These are phyloP conservation scores for Phytopythium ostracodes DNA, from an alignment of 352 stramenopile genomes.

Conservation along the genomic window DNA sequence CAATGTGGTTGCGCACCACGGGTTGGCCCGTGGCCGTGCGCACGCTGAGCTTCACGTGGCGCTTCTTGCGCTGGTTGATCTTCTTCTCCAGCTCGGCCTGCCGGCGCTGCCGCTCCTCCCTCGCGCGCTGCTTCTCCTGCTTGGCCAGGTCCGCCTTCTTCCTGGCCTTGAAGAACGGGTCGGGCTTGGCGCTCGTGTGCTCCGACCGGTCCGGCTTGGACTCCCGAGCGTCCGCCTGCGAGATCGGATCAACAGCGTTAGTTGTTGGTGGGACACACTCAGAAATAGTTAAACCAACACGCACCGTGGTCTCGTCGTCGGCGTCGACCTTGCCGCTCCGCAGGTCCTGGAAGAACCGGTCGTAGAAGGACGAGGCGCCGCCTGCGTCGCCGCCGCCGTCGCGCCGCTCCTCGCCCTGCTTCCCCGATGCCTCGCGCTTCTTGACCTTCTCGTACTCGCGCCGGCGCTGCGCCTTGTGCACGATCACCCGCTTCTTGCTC, in stretches of 20 bases:
- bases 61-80: conserved; percentile 80
- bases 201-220: conserved; percentile 16
- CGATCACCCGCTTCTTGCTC: conserved; percentile 80
- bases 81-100: conserved; percentile 61
- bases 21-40: conserved; percentile 74
- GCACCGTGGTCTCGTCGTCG: conserved; percentile 15
- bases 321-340: conserved; percentile 33
- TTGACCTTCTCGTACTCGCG: conserved; percentile 84
- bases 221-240: conserved; percentile 20
- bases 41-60: conserved; percentile 82
- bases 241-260: no score
- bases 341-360: conserved; percentile 68
- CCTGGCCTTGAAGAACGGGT: conserved; percentile 85
- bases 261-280: no score
- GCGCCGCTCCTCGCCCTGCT: conserved; percentile 10
- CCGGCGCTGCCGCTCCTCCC: conserved; percentile 50
- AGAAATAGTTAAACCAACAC: conserved; percentile 1
- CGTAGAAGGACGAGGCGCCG: conserved; percentile 65
- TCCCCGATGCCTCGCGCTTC: conserved; percentile 33
- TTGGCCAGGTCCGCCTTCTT: conserved; percentile 62
- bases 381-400: conserved; percentile 12
- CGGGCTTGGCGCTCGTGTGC: conserved; percentile 36
- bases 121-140: conserved; percentile 37
- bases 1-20: conserved; percentile 84
- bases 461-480: conserved; percentile 75